Evolutionary conservation across 2,329 filamentous ascomycete genomes (phyloP).

Genomic region (Chaetomium globosum): DNA sequence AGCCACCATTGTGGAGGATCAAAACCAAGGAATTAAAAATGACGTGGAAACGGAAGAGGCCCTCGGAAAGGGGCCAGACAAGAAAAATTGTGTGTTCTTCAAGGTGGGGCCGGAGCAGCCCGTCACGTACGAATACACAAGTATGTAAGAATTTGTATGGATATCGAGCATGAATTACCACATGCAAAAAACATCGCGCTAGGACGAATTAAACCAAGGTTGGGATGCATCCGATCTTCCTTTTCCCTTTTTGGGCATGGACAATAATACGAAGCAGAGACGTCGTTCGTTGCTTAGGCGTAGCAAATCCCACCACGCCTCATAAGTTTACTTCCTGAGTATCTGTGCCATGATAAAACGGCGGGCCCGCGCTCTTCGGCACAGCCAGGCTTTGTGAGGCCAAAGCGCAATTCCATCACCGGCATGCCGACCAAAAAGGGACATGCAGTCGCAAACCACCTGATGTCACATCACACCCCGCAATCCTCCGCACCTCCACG

Average conservation of each 20-base stretch:
- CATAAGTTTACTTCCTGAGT: not conserved
- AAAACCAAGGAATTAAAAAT: not conserved
- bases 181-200: not conserved
- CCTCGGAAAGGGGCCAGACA: not conserved
- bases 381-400: not conserved
- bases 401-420: not conserved
- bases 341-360: not conserved
- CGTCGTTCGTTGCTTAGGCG: not conserved
- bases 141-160: not conserved
- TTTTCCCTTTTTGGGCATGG: conserved; percentile 11
- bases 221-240: not conserved
- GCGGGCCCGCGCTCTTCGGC: not conserved
- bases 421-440: too few relatives aligned
- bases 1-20: not conserved
- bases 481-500: conserved; percentile 13
- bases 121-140: too few relatives aligned
- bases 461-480: conserved; percentile 9
- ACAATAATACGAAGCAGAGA: not conserved
- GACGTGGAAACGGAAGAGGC: not conserved
- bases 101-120: too few relatives aligned
- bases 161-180: not conserved
- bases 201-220: not conserved
- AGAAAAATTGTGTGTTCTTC: not conserved
- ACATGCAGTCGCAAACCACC: not conserved
- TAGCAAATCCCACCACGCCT: not conserved